phyloP scores from a whole-genome alignment of 2,329 filamentous ascomycete species.

The Dendrostoma leiphaemia region DNA sequence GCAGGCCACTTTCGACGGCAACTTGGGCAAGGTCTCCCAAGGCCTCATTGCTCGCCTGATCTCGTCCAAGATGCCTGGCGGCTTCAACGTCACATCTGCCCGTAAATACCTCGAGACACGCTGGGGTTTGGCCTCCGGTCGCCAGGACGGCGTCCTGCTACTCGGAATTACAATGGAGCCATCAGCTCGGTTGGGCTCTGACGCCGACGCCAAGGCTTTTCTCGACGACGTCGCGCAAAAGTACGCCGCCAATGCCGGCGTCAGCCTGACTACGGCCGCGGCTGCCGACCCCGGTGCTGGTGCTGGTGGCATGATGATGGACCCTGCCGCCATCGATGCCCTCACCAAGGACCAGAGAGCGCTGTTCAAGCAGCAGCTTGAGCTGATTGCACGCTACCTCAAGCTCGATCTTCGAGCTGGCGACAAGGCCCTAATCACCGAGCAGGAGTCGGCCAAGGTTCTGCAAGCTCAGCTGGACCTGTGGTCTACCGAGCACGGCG shows the following conservation, averaged over 20 bases:
- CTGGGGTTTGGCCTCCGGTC: conserved; percentile 83
- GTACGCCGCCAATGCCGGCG: conserved; percentile 79
- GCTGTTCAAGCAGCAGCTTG: conserved; percentile 97
- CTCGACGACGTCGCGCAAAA: conserved; percentile 86
- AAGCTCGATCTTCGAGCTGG: conserved; percentile 97
- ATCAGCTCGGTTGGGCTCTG: conserved; percentile 79
- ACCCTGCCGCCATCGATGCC: conserved; percentile 93
- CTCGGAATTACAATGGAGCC: conserved; percentile 93
- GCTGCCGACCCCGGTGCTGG: conserved; percentile 71
- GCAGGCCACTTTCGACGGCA: conserved; percentile 98
- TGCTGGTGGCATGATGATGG: conserved; percentile 97
- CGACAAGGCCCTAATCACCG: conserved; percentile 85
- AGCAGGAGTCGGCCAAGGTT: conserved; percentile 80
- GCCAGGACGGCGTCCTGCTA: conserved; percentile 88
- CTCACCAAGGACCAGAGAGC: conserved; percentile 95
- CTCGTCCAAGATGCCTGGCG: conserved; percentile 98
- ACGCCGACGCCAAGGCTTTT: conserved; percentile 88
- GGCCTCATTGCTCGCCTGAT: conserved; percentile 92
- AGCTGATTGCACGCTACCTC: conserved; percentile 90
- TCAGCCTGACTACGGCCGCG: conserved; percentile 76
- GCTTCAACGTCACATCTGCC: conserved; percentile 96
- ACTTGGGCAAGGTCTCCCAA: conserved; percentile 93
- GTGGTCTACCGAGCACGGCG: conserved; percentile 93
- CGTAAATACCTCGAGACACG: conserved; percentile 93
- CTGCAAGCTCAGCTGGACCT: conserved; percentile 92